phyloP scores from a whole-genome alignment of 768 basidiomycete species.

The Collybia sp. region DNA sequence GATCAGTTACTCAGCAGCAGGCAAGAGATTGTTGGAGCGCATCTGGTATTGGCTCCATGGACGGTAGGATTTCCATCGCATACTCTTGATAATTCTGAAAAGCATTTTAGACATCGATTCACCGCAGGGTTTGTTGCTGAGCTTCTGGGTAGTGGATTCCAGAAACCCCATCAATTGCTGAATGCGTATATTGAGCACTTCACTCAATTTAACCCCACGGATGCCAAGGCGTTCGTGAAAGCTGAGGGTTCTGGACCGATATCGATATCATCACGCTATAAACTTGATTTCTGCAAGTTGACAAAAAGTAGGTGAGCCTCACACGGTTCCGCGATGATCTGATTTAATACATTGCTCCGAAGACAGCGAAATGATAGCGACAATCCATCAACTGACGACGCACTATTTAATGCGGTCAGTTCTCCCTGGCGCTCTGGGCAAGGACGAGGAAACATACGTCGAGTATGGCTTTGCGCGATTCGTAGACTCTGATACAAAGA shows the following conservation, averaged over 20 bases:
- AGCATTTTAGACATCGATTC: slow-evolving; percentile 33
- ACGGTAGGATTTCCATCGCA: slow-evolving; percentile 19
- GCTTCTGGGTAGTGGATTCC: slow-evolving; percentile 32
- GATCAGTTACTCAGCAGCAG: slow-evolving; percentile 21
- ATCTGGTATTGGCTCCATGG: slow-evolving; percentile 43
- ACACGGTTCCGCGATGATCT: background rate
- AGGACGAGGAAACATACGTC: slow-evolving; percentile 35
- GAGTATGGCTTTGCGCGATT: slow-evolving; percentile 44
- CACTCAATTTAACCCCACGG: slow-evolving; percentile 33
- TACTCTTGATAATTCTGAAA: slow-evolving; percentile 1
- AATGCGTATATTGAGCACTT: slow-evolving; percentile 38
- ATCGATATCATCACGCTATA: slow-evolving; percentile 30
- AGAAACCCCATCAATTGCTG: slow-evolving; percentile 32
- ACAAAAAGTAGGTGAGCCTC: slow-evolving; percentile 27
- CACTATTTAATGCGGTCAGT: slow-evolving; percentile 39
- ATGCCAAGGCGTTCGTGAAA: slow-evolving; percentile 24
- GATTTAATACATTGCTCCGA: background rate
- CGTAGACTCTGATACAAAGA: slow-evolving; percentile 30
- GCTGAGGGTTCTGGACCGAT: slow-evolving; percentile 21
- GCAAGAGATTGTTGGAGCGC: slow-evolving; percentile 29
- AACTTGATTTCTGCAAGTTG: slow-evolving; percentile 35
- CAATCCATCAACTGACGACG: slow-evolving; percentile 31
- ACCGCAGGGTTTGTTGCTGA: slow-evolving; percentile 39
- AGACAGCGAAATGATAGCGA: slow-evolving; percentile 33
- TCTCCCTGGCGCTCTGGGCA: slow-evolving; percentile 28